Conservation (phyloP, 148 eudicot species). For the Amaranthus cruentus region DNA sequence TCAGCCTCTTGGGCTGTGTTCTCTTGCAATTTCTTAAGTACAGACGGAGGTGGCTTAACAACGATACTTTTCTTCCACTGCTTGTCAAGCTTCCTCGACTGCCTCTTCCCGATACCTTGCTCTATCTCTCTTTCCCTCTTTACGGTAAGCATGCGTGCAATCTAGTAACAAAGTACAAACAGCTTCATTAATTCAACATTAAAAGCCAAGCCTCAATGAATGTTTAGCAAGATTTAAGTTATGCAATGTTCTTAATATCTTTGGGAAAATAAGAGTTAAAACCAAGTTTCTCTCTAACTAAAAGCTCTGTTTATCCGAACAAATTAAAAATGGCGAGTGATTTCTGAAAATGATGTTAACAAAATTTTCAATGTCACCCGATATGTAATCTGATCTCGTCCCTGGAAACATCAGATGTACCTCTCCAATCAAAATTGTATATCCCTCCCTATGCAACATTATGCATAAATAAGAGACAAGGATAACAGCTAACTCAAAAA, state of each 20-base stretch:
- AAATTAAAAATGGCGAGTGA: not conserved
- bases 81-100: slow-evolving; percentile 78
- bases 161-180: slow-evolving; percentile 26
- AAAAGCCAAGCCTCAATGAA: not conserved
- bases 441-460: not conserved
- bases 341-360: not conserved
- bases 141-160: slow-evolving; percentile 86
- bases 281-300: not conserved
- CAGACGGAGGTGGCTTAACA: slow-evolving; percentile 72
- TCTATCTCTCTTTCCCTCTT: slow-evolving; percentile 87
- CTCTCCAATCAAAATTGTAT: not conserved
- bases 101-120: slow-evolving; percentile 74
- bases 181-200: not conserved
- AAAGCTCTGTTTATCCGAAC: not conserved
- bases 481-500: not conserved
- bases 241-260: no score
- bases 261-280: no score
- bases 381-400: not conserved
- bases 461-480: not conserved
- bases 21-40: slow-evolving; percentile 52
- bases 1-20: slow-evolving; percentile 69
- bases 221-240: not conserved
- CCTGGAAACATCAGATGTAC: not conserved
- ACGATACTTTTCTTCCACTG: slow-evolving; percentile 84
- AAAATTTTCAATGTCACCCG: not conserved